Percentiles rank a stretch among this genome's conserved stretches.
Conservation (phyloP, 352 stramenopile genomes). For the Globisporangium camurandrum region DNA sequence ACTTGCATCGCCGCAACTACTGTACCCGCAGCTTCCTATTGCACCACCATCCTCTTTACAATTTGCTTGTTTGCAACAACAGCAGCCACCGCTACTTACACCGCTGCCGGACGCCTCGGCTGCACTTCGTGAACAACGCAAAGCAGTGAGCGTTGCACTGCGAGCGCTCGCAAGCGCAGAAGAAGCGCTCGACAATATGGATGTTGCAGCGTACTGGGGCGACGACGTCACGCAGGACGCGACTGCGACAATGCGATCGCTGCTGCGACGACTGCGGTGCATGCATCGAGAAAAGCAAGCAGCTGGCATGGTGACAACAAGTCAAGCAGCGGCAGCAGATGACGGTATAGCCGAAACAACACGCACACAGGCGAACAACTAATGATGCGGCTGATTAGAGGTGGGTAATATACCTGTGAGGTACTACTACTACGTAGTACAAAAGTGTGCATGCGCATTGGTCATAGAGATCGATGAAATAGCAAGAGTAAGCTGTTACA, state of each 20-base stretch:
- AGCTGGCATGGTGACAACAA: too few species aligned
- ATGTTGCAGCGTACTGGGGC: constrained; percentile 29
- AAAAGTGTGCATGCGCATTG: too few species aligned
- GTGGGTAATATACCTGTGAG: too few species aligned
- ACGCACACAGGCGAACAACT: too few species aligned
- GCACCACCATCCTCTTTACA: not conserved
- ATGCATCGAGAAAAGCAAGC: constrained; percentile 38
- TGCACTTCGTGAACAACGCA: constrained; percentile 17
- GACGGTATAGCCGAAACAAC: too few species aligned
- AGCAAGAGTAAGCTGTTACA: too few species aligned
- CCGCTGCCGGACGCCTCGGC: not conserved
- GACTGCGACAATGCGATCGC: constrained; percentile 16
- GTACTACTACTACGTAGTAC: too few species aligned
- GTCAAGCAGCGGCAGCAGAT: too few species aligned
- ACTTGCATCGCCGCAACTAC: constrained; percentile 7
- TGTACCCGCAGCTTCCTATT: constrained; percentile 4
- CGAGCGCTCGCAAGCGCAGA: constrained; percentile 27
- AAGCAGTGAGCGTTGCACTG: constrained; percentile 21
- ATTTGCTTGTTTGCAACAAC: not conserved
- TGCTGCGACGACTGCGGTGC: constrained; percentile 23
- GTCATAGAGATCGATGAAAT: too few species aligned
- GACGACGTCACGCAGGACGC: constrained; percentile 16
- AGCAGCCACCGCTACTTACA: constrained; percentile 3
- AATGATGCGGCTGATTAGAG: too few species aligned
- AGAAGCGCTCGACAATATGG: constrained; percentile 29